Percentiles rank a stretch among this genome's conserved stretches.
phyloP scores from a whole-genome alignment of 2,329 filamentous ascomycete genomes.

The Knufia petricola region DNA sequence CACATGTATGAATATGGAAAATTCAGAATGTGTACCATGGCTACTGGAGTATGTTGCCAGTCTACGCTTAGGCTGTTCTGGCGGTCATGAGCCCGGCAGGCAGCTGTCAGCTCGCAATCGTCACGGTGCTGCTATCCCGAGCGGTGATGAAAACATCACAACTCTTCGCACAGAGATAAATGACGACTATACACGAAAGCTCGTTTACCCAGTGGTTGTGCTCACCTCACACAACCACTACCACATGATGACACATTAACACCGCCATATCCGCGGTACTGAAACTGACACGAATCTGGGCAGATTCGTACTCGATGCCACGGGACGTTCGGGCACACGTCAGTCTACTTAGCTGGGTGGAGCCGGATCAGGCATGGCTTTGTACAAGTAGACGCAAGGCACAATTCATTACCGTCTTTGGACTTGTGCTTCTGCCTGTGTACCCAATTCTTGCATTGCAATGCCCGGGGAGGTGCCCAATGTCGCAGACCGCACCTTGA shows the following conservation, averaged over 20 bases:
- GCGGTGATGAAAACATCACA: too few relatives aligned
- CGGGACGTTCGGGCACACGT: constrained; percentile 1
- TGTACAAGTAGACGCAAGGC: constrained; percentile 2
- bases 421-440: constrained; percentile 1
- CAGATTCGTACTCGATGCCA: not conserved
- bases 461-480: not conserved
- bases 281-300: not conserved
- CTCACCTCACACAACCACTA: too few relatives aligned
- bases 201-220: too few relatives aligned
- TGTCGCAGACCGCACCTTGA: not conserved
- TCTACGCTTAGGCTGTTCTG: too few relatives aligned
- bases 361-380: not conserved
- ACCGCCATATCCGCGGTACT: not conserved
- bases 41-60: too few relatives aligned
- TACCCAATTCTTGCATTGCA: not conserved
- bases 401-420: not conserved
- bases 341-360: not conserved
- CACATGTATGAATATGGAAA: too few relatives aligned
- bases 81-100: too few relatives aligned
- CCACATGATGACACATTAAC: not conserved
- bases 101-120: not conserved
- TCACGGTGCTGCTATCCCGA: too few relatives aligned
- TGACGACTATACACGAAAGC: too few relatives aligned
- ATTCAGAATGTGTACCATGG: too few relatives aligned
- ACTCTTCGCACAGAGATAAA: too few relatives aligned